Evolutionary conservation across 2,329 filamentous ascomycete genomes (phyloP), one percentile per base, ranked within the genome.

Genomic region (Verruconis gallopava): DNA sequence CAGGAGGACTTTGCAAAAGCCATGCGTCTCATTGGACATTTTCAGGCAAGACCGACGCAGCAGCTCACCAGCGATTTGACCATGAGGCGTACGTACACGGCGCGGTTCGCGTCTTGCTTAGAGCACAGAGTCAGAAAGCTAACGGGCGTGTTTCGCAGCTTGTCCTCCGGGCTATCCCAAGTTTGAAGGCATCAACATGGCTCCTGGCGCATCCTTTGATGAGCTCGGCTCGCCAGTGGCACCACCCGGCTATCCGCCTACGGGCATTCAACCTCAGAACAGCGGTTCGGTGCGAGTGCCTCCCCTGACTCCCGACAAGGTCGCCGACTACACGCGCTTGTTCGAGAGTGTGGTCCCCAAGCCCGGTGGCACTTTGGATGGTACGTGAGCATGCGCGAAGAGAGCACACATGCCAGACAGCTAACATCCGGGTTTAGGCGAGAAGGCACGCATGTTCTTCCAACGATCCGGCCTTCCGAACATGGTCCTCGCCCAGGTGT

Each of bases 1-100:
- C 86, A 86, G 15, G 77, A 86, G 33, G 91, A 89, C 58, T 98
- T 98, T 65, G 85, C 88, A 47, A 76, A 94, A 58, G 91, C 93
- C 44, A 66, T 98, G 57, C 77, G 91, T 55, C 77, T 98, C 58
- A 96, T 98, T 58, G 91, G 86, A 46, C 91, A 96, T 66, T 88
- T 86, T 49, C 91, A 98, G 65, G 84, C 19, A 15, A 22, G 28
- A 19, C 42, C 81, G 49, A 84, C 85, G 54, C 77, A 82, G 59
- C 77, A 85, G 54, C 88, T 88, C 4, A 80, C 79, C 18, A 68
- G 78, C 28, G 85, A 93, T 55, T 63, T 96, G 45, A 89, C 89
- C 14, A 72, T 91, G 46, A 81, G 85, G 58, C 82, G 74, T 78
- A 62, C 53, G 65, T 62, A 34, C 14, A n/a, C n/a, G n/a, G n/a